Conservation (phyloP, 257 asterid species). For the Leptodermis oblonga region DNA sequence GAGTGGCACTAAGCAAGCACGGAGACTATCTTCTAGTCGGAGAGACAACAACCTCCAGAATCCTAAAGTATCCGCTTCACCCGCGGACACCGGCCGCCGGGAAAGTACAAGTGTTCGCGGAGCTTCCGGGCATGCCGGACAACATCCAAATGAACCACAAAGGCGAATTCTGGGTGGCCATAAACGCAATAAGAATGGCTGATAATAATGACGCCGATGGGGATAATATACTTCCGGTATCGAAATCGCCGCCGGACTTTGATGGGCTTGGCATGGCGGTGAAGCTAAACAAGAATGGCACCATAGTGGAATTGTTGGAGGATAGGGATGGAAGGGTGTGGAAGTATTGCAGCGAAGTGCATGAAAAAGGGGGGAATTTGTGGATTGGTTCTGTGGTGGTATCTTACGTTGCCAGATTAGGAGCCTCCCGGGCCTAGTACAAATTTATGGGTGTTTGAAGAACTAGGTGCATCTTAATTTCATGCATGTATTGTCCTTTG, state of each 20-base stretch:
- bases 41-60: slow-evolving; percentile 57
- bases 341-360: slow-evolving; percentile 60
- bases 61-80: slow-evolving; percentile 49
- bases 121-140: slow-evolving; percentile 60
- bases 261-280: slow-evolving; percentile 45
- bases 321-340: slow-evolving; percentile 30
- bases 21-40: slow-evolving; percentile 47
- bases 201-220: slow-evolving; percentile 18
- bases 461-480: no score
- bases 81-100: slow-evolving; percentile 22
- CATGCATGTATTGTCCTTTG: no score
- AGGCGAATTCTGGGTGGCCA: slow-evolving; percentile 79
- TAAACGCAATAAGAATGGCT: slow-evolving; percentile 32
- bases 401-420: slow-evolving; percentile 34
- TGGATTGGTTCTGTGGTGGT: slow-evolving; percentile 66
- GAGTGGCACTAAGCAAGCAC: slow-evolving; percentile 54
- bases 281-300: slow-evolving; percentile 44
- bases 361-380: slow-evolving; percentile 40
- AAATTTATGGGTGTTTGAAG: no score
- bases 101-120: slow-evolving; percentile 32
- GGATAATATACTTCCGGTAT: slow-evolving; percentile 30
- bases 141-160: slow-evolving; percentile 42
- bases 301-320: slow-evolving; percentile 41
- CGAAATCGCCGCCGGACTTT: slow-evolving; percentile 17
- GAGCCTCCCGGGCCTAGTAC: no score